Evolutionary conservation across 139 green algal genomes (phyloP).

Genomic region (Closterium sp.): DNA sequence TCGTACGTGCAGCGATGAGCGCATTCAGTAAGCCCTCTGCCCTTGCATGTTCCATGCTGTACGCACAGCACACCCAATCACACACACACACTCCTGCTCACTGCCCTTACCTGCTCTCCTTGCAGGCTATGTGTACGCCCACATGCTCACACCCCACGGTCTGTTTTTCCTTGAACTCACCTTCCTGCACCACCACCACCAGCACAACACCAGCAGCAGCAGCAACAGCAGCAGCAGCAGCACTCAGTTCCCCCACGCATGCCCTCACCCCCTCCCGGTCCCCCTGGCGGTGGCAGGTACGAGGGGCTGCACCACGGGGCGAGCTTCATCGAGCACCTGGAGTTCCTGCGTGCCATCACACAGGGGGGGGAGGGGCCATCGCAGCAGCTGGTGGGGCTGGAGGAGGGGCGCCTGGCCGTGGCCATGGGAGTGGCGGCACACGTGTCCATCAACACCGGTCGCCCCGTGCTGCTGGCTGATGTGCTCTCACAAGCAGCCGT

Average conservation of each 20-base stretch:
- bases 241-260: not conserved
- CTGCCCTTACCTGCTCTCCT: no score
- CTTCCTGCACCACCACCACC: not conserved
- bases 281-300: conserved; percentile 22
- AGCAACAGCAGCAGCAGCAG: not conserved
- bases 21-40: conserved; percentile 10
- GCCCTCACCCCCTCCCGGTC: not conserved
- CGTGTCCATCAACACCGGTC: conserved; percentile 13
- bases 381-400: conserved; percentile 5
- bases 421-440: conserved; percentile 37
- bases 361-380: no score
- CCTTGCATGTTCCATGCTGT: no score
- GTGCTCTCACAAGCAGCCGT: conserved; percentile 41
- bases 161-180: no score
- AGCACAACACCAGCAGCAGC: no score
- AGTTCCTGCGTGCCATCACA: not conserved
- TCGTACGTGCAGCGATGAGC: conserved; percentile 12
- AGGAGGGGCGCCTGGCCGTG: conserved; percentile 32
- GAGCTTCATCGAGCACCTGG: conserved; percentile 37
- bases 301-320: conserved; percentile 44
- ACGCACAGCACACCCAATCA: no score
- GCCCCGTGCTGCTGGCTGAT: conserved; percentile 26
- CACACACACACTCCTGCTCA: not conserved
- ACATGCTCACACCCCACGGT: no score
- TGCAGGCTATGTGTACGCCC: no score